Conservation (phyloP, 2,329 filamentous ascomycete species). For the Xylariaceae sp. region DNA sequence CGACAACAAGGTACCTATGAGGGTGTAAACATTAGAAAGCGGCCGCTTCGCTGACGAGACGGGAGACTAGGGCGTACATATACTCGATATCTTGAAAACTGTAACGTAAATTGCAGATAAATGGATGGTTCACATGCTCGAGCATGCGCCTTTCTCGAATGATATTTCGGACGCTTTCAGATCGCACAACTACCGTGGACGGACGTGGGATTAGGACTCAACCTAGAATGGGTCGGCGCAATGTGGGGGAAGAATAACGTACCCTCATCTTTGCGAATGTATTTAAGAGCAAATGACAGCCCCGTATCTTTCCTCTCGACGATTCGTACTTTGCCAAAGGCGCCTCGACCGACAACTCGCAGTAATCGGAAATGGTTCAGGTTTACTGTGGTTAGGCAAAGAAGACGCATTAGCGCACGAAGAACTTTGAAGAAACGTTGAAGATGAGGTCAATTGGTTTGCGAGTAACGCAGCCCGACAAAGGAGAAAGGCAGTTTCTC, state of each 20-base stretch:
- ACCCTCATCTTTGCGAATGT: constrained; percentile 99
- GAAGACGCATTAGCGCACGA: constrained; percentile 14
- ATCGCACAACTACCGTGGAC: constrained; percentile 79
- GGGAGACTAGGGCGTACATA: constrained; percentile 66
- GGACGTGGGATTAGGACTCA: constrained; percentile 25
- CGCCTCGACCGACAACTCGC: constrained; percentile 94
- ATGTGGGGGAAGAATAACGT: constrained; percentile 40
- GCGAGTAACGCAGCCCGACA: background rate
- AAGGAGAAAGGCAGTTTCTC: background rate
- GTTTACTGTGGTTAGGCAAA: constrained; percentile 67
- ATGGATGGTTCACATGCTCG: constrained; percentile 96
- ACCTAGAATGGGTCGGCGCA: constrained; percentile 4
- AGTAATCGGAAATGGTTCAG: constrained; percentile 96
- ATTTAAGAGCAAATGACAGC: constrained; percentile 94
- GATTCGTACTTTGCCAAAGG: constrained; percentile 98
- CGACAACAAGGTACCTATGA: constrained; percentile 95
- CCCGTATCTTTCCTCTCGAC: constrained; percentile 97
- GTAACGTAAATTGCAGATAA: constrained; percentile 97
- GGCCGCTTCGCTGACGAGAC: background rate
- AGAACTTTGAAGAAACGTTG: background rate
- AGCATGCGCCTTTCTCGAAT: constrained; percentile 97
- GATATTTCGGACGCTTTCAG: constrained; percentile 97
- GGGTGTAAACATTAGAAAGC: constrained; percentile 42
- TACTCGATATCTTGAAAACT: constrained; percentile 99
- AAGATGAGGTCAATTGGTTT: background rate